These are phyloP conservation scores for Coemansia sp. DNA, from an alignment of 192 early-diverging fungal genomes.

Conservation along the genomic window DNA sequence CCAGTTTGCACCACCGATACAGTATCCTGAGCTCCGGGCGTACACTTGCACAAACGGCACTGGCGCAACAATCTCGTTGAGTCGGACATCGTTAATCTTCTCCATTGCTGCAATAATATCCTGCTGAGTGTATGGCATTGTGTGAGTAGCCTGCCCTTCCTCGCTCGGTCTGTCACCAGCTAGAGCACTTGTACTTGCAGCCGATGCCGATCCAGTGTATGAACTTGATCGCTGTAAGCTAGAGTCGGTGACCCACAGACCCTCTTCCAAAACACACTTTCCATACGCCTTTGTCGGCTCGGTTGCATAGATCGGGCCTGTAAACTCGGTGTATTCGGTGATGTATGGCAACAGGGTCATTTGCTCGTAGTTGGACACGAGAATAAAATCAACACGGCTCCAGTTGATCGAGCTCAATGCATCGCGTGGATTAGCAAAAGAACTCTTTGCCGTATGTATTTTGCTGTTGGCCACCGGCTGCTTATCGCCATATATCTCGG, in stretches of 20 bases:
- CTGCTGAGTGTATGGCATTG: constrained; percentile 35
- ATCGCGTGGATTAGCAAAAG: constrained; percentile 24
- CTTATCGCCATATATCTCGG: constrained; percentile 10
- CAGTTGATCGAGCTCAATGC: constrained; percentile 60
- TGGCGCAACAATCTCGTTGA: constrained; percentile 51
- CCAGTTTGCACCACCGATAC: constrained; percentile 75
- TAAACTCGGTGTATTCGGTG: constrained; percentile 78
- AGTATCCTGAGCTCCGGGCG: constrained; percentile 72
- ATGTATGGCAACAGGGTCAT: constrained; percentile 78
- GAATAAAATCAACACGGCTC: constrained; percentile 69
- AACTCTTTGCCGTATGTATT: background rate
- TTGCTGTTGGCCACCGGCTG: constrained; percentile 15
- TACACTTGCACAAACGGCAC: constrained; percentile 56
- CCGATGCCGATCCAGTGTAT: constrained; percentile 6
- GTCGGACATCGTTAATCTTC: constrained; percentile 49
- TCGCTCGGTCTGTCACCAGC: background rate
- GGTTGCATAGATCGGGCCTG: constrained; percentile 74
- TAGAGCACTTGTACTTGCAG: background rate
- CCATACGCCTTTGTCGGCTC: constrained; percentile 81
- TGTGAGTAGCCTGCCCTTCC: constrained; percentile 1
- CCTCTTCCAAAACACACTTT: constrained; percentile 49
- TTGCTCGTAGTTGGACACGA: constrained; percentile 73
- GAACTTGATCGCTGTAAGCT: background rate
- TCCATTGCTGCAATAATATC: constrained; percentile 52
- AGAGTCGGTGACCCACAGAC: background rate